Evolutionary conservation across 1,284 basidiomycete species (phyloP), one percentile per base, ranked within the genome.

Genomic region (Rhodotorula sp.): DNA sequence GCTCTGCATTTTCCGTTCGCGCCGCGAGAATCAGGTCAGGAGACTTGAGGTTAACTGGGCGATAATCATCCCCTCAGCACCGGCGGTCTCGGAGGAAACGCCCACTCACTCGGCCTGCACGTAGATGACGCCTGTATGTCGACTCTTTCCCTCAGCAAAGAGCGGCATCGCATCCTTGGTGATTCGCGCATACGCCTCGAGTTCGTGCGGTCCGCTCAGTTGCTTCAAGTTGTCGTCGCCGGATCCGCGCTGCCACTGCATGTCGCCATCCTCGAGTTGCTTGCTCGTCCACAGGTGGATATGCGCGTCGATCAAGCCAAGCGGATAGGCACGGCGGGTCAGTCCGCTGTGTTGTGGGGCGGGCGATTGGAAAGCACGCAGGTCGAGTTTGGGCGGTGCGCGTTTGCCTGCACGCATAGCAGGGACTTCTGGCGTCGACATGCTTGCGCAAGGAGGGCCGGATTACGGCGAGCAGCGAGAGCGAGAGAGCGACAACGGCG

Each of bases 361-460:
- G 54, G n/a, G 29, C 14, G 67, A 20, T 23, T 58, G 58, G 56
- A 64, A 56, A 14, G 60, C 62, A 39, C 58, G 63, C 49, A 74
- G 34, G 62, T 73, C 60, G 29, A 76, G 72, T 39, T 70, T 74
- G 39, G 75, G 75, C 14, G 75, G 72, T 1, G 64, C 64, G 46
- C 64, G 64, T 47, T 64, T 58, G 64, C 64, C 64, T n/a, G 56
- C 21, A 6, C 56, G 64, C 46, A n/a, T 49, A 6, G 26, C 21
- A 34, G 56, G 56, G 14, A 56, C 16, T 15, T 56, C 54, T 6
- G 54, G 54, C 26, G 26, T 56, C 26, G 54, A 29, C 54, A 56
- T 56, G 26, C 5, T 31, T 15, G 54, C 14, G 3, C 52, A 16
- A 29, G 5, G 26, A 14, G 39, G 39, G 39, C 10, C 39, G 10